Base-by-base conservation (phyloP, 345 rosid genomes). In the Sisymbrium irio region DNA sequence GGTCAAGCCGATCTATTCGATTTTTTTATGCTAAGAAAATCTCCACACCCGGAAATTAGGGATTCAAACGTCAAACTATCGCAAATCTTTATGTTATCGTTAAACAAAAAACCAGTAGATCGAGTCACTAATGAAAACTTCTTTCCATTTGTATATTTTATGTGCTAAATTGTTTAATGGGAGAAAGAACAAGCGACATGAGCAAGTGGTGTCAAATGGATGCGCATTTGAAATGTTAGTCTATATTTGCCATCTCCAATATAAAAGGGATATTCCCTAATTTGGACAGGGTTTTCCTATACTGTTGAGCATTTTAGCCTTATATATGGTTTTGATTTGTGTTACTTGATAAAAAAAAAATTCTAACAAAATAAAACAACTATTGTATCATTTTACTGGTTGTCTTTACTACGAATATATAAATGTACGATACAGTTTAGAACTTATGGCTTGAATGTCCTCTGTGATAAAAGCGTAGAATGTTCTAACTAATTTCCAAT, bases 121-220 rank as follows among this genome's bases (percentile, higher is more conserved):
- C 14, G 42, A 33, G 54, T 35, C 37, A 53, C 9, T 56, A 28
- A 18, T 19, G 62, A 33, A 28, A 17, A 14, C 13, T 65, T 56
- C 5, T 36, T 5, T 57, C 56, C 6, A 12, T 46, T n/a, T 65
- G 12, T 20, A 8, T 66, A 66, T 28, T 47, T 19, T 2, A 27
- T 39, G 27, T 50, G 62, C n/a, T 20, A 54, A 12, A n/a, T 50
- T 75, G 58, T 68, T 61, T 33, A 30, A 32, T 75, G 39, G 39
- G 55, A 5, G 36, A 66, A 56, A 39, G 54, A 58, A 33, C 59
- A 40, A 61, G 69, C 4, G 79, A 75, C 74, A 75, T 62, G 57
- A 62, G 33, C 36, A 62, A 76, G 79, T 76, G 75, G 79, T 69
- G 57, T 62, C 51, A 69, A 62, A 76, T 76, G 79, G 79, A 69